Percentiles rank a stretch among this genome's conserved stretches.
Evolutionary conservation across 768 basidiomycete genomes (phyloP).

Genomic region (Cystoderma amianthinum): DNA sequence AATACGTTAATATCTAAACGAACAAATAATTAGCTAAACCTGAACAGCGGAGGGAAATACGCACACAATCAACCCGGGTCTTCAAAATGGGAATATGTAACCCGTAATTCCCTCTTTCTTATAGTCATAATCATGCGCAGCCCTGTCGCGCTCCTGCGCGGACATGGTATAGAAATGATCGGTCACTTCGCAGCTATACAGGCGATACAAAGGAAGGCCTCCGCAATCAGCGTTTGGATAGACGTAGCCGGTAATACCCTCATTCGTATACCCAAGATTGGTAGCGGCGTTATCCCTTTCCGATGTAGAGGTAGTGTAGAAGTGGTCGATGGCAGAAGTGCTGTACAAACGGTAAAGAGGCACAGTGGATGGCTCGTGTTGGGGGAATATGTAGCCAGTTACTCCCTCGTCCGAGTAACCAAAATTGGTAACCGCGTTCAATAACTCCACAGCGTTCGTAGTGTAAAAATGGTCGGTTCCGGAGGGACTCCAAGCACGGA

Average conservation of each 20-base stretch:
- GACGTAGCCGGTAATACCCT: constrained; percentile 12
- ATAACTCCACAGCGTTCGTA: not conserved
- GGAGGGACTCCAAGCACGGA: not conserved
- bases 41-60: not conserved
- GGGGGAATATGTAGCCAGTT: not conserved
- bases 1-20: too few species aligned
- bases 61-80: not conserved
- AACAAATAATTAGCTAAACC: not conserved
- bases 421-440: not conserved
- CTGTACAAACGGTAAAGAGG: constrained; percentile 15
- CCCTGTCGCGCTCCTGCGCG: not conserved
- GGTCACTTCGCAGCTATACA: constrained; percentile 1
- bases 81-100: not conserved
- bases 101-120: not conserved
- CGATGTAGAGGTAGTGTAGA: constrained; percentile 12
- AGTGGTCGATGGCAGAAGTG: constrained; percentile 7
- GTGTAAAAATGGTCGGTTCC: not conserved
- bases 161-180: not conserved
- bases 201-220: constrained; percentile 11
- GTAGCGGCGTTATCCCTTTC: constrained; percentile 9
- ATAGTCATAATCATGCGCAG: not conserved
- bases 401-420: not conserved
- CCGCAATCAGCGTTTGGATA: constrained; percentile 5
- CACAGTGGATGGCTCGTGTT: constrained; percentile 2
- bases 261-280: constrained; percentile 6